A percentile compares a stretch with the other conserved stretches of the same genome.
phyloP scores from a whole-genome alignment of 192 early-diverging fungal genomes.

The Funneliformis mosseae region DNA sequence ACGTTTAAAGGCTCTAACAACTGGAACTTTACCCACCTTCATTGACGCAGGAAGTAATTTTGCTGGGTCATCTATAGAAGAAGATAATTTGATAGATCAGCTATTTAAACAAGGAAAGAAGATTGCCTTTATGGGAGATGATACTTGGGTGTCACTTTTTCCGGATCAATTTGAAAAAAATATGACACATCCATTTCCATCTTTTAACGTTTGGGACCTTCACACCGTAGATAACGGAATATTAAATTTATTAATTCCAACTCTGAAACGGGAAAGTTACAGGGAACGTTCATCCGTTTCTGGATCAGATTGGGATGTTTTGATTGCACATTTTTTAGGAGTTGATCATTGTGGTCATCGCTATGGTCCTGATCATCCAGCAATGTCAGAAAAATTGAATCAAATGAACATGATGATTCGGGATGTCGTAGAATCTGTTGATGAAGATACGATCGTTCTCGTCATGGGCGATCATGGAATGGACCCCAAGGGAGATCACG shows the following conservation, averaged over 20 bases:
- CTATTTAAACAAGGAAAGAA: slow-evolving; percentile 41
- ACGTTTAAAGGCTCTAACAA: slow-evolving; percentile 78
- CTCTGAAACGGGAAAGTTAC: slow-evolving; percentile 14
- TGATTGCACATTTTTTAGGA: slow-evolving; percentile 92
- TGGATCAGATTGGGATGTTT: slow-evolving; percentile 68
- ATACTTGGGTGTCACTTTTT: slow-evolving; percentile 93
- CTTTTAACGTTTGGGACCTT: slow-evolving; percentile 84
- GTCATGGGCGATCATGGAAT: slow-evolving; percentile 99
- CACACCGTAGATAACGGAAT: slow-evolving; percentile 93
- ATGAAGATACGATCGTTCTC: slow-evolving; percentile 79
- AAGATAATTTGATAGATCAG: slow-evolving; percentile 72
- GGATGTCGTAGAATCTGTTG: slow-evolving; percentile 62
- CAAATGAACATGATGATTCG: slow-evolving; percentile 85
- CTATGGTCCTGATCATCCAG: slow-evolving; percentile 82
- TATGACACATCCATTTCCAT: slow-evolving; percentile 62
- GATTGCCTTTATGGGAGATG: slow-evolving; percentile 91
- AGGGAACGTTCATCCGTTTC: background rate
- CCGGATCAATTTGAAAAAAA: slow-evolving; percentile 57
- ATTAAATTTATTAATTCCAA: slow-evolving; percentile 45
- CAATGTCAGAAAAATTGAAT: slow-evolving; percentile 82
- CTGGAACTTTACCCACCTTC: slow-evolving; percentile 82
- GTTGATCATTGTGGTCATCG: slow-evolving; percentile 97
- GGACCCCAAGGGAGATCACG: slow-evolving; percentile 94
- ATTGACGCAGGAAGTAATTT: slow-evolving; percentile 84
- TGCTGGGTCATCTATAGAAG: slow-evolving; percentile 68